phyloP scores from a whole-genome alignment of 1,139 yeast genomes.

The Schwanniomyces etchellsii region DNA sequence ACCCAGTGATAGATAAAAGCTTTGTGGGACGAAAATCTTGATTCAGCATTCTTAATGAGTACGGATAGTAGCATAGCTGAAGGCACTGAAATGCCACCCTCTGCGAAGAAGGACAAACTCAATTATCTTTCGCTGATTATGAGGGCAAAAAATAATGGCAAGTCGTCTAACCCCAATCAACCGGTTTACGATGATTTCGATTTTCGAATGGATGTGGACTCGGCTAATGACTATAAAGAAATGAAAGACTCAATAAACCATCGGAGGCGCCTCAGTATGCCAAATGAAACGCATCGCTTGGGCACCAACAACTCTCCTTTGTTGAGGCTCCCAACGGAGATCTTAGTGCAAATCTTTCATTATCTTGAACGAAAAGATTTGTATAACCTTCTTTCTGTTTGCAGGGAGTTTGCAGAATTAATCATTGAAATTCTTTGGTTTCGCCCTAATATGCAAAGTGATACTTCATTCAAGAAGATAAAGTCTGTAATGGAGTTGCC shows the following conservation, averaged over 20 bases:
- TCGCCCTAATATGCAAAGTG: conserved; percentile 72
- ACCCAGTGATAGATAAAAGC: too few relatives aligned
- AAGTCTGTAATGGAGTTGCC: conserved; percentile 50
- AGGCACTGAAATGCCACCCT: conserved; percentile 7
- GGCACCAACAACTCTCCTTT: conserved; percentile 40
- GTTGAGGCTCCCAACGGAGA: conserved; percentile 71
- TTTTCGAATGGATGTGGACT: conserved; percentile 32
- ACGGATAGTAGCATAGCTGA: conserved; percentile 27
- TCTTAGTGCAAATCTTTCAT: conserved; percentile 65
- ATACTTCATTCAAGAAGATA: conserved; percentile 44
- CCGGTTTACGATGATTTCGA: conserved; percentile 7
- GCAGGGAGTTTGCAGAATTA: conserved; percentile 75
- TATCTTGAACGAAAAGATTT: conserved; percentile 64
- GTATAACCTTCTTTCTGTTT: conserved; percentile 65
- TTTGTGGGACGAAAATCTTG: too few relatives aligned
- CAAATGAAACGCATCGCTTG: conserved; percentile 17
- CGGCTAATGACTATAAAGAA: conserved; percentile 29
- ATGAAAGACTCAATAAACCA: conserved; percentile 29
- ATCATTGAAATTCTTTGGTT: conserved; percentile 85
- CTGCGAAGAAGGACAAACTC: too few relatives aligned
- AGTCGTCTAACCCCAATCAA: too few relatives aligned
- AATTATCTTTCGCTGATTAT: too few relatives aligned
- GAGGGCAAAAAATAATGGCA: too few relatives aligned
- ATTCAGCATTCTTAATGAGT: too few relatives aligned
- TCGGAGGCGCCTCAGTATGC: conserved; percentile 19